Percentiles rank a stretch among this genome's conserved stretches.
Conservation (phyloP, 306 rosid species). For the Astragalus membranaceus region DNA sequence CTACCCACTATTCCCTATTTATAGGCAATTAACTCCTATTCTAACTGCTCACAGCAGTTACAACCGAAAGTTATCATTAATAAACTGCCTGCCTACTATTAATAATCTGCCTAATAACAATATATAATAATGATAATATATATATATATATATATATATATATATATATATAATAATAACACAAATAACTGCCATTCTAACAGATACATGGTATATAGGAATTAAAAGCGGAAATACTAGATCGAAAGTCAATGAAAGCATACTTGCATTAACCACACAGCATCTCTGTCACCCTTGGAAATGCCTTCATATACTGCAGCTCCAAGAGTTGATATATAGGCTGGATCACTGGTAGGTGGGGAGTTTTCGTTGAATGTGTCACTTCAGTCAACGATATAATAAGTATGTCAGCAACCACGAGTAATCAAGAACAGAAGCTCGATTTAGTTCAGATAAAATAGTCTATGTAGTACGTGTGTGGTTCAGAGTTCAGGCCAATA, state of each 20-base stretch:
- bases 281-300: conserved; percentile 75
- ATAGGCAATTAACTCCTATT: too few species aligned
- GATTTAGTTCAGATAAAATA: neutral
- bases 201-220: neutral
- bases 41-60: too few species aligned
- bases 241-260: conserved; percentile 28
- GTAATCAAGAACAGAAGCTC: conserved; percentile 10
- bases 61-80: too few species aligned
- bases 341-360: conserved; percentile 77
- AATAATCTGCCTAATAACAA: too few species aligned
- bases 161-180: too few species aligned
- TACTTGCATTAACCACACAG: conserved; percentile 99
- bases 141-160: too few species aligned
- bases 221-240: conserved; percentile 1
- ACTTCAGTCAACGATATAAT: conserved; percentile 39
- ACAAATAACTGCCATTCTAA: too few species aligned
- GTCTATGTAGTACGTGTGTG: neutral
- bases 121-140: too few species aligned
- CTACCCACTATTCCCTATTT: too few species aligned
- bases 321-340: conserved; percentile 76
- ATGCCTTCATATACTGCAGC: conserved; percentile 90
- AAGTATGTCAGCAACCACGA: conserved; percentile 8
- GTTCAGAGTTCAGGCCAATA: neutral
- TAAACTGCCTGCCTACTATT: too few species aligned
- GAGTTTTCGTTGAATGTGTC: conserved; percentile 95